phyloP scores from a whole-genome alignment of 1,284 basidiomycete species.

The Cronartium ribicola region DNA sequence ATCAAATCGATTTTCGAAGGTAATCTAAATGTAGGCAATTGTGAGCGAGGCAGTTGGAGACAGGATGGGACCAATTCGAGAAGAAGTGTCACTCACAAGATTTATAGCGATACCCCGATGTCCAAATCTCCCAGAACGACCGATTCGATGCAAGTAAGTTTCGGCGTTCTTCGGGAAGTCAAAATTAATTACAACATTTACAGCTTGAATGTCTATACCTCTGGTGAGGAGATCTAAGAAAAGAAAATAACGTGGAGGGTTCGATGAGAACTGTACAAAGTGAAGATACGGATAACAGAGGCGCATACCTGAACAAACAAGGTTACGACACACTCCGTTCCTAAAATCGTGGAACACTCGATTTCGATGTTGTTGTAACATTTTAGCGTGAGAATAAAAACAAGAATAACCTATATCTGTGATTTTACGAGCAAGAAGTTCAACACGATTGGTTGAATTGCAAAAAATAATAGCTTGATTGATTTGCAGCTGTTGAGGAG shows the following conservation, averaged over 20 bases:
- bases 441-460: constrained; percentile 98
- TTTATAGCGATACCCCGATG: constrained; percentile 97
- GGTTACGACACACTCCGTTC: constrained; percentile 93
- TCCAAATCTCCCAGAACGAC: constrained; percentile 93
- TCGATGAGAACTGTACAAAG: not conserved
- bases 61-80: not conserved
- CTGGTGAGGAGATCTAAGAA: constrained; percentile 81
- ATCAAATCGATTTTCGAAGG: constrained; percentile 93
- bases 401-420: constrained; percentile 99
- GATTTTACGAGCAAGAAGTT: constrained; percentile 97
- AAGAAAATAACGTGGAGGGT: not conserved
- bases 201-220: constrained; percentile 98
- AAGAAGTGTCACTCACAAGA: constrained; percentile 60
- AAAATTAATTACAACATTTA: constrained; percentile 99
- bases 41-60: not conserved
- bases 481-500: constrained; percentile 77
- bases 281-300: not conserved
- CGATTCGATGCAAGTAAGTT: constrained; percentile 95
- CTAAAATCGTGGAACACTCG: constrained; percentile 99
- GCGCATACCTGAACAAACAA: constrained; percentile 73
- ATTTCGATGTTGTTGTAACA: constrained; percentile 97
- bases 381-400: constrained; percentile 99
- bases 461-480: constrained; percentile 99
- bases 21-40: constrained; percentile 46
- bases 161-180: constrained; percentile 99